These are phyloP conservation scores for Geotrichum europaeum DNA, from an alignment of 1,139 yeast genomes.

Conservation along the genomic window DNA sequence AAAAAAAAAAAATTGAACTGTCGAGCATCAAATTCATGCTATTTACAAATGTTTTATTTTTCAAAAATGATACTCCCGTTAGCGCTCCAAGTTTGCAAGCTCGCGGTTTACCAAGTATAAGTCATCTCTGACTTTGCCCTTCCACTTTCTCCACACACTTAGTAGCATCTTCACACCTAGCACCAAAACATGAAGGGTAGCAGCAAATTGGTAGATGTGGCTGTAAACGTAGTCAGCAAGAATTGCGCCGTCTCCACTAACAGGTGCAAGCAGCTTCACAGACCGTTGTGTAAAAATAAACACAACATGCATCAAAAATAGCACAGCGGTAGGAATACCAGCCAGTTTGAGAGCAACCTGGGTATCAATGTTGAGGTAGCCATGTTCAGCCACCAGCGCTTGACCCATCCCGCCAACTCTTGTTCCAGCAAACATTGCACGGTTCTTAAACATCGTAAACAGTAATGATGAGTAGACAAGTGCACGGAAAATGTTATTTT, in stretches of 20 bases:
- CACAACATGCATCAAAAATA: background rate
- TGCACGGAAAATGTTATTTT: background rate
- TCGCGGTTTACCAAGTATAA: conserved; percentile 34
- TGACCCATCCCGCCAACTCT: conserved; percentile 1
- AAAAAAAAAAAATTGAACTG: background rate
- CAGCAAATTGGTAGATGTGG: background rate
- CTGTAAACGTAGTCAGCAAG: background rate
- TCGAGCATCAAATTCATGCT: background rate
- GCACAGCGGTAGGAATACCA: background rate
- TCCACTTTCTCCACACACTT: conserved; percentile 18
- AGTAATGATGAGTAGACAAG: background rate
- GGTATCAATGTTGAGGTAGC: conserved; percentile 9
- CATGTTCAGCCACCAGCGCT: conserved; percentile 1
- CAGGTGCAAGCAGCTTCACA: background rate
- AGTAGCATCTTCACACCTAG: conserved; percentile 16
- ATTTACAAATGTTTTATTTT: background rate
- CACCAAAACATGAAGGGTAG: conserved; percentile 19
- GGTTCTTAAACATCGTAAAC: background rate
- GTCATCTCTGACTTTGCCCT: conserved; percentile 30
- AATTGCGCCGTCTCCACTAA: background rate
- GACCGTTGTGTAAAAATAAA: background rate
- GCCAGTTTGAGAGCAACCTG: background rate
- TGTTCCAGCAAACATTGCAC: conserved; percentile 7
- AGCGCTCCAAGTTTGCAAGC: conserved; percentile 30
- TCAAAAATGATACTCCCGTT: background rate